Evolutionary conservation across 371 early-diverging fungal genomes (phyloP), one percentile per base, ranked within the genome.

Genomic region (Thermomucor indicae-seudaticae): DNA sequence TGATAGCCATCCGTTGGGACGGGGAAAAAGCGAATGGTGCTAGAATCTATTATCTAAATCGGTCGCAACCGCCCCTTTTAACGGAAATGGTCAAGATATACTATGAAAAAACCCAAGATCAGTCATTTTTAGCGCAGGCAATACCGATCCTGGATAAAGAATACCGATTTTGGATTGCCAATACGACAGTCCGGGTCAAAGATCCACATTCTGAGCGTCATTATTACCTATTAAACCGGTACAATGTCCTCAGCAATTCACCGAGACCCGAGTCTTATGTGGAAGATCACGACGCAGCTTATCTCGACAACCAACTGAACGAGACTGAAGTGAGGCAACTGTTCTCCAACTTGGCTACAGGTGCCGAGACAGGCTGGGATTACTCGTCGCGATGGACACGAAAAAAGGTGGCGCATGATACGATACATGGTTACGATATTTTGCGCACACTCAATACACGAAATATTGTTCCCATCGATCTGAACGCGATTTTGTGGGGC

Each of bases 311-410:
- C 6, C 32, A 58, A 16, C 60, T 65, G n/a, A 65, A 64, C 28
- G 43, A 52, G 0, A 53, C 39, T 1, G 44, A 55, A 1, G 76
- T 75, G 37, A 44, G 48, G 2, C 55, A 34, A 1, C 53, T 88
- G 8, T 92, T 83, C 61, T 70, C 79, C 2, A 82, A 92, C 32
- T 56, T 93, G 32, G 89, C 88, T 19, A 72, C 92, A 2, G 91
- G 82, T 20, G 91, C 96, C 1, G 95, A 96, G 64, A 78, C 87
- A n/a, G 96, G 96, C 8, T 91, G 90, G 90, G 95, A 95, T 69
- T 95, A 84, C 53, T 80, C 86, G 17, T 72, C 83, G 5, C 77
- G 94, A 29, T 92, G 90, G 90, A 66, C 86, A 2, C 47, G 10
- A 38, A 60, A 20, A 58, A 73, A 11, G 32, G 16, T 8, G 29